phyloP scores from a whole-genome alignment of 225 moss, liverwort and hornwort species.

The Rhytidiadelphus loreus region DNA sequence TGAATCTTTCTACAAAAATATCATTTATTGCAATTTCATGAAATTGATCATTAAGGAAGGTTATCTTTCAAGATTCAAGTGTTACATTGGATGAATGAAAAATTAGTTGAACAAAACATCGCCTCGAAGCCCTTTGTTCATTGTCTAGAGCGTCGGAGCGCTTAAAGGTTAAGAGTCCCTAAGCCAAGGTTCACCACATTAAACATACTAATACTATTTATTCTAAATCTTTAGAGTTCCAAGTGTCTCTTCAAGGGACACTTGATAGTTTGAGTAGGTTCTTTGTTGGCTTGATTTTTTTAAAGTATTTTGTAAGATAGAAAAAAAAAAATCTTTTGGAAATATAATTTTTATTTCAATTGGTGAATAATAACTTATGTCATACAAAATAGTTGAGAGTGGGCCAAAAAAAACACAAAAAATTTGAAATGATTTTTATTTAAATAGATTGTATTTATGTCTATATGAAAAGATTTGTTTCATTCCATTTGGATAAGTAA shows the following conservation, averaged over 20 bases:
- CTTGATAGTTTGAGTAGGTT: rapidly evolving
- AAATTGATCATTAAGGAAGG: too few relatives aligned
- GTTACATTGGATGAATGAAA: too few relatives aligned
- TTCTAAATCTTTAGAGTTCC: too few relatives aligned
- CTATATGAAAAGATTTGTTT: background rate
- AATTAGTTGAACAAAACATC: too few relatives aligned
- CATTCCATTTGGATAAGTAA: background rate
- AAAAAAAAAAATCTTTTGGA: background rate
- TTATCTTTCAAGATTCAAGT: too few relatives aligned
- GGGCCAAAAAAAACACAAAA: background rate
- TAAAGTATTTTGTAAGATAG: background rate
- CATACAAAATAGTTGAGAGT: background rate
- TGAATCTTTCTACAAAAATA: too few relatives aligned
- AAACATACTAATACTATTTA: background rate
- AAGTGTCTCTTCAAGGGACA: background rate
- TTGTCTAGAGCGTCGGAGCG: too few relatives aligned
- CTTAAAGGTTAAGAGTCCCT: rapidly evolving
- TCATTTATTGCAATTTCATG: too few relatives aligned
- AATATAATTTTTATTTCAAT: background rate
- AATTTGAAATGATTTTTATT: background rate
- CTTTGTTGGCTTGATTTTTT: background rate
- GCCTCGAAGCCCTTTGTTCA: too few relatives aligned
- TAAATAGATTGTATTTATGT: background rate
- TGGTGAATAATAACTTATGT: background rate
- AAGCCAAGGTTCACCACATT: background rate